These are phyloP conservation scores for Irpex rosettiformis DNA, from an alignment of 1,284 basidiomycete species.

Conservation along the genomic window DNA sequence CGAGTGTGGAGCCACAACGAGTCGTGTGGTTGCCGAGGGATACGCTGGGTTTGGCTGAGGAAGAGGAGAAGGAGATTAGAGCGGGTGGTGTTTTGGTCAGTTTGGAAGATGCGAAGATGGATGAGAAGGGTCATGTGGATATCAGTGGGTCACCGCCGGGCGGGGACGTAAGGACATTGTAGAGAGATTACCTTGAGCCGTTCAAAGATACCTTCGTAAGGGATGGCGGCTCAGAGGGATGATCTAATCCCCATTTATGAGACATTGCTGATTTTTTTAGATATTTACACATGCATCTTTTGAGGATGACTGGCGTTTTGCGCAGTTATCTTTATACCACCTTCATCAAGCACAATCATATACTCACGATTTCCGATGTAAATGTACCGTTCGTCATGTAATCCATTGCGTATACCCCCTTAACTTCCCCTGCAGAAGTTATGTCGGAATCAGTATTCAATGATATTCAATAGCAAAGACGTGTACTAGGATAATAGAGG, in stretches of 20 bases:
- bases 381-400: neutral
- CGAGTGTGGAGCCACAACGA: constrained; percentile 68
- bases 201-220: neutral
- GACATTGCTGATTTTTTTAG: too few relatives aligned
- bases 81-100: constrained; percentile 59
- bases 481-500: too few relatives aligned
- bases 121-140: constrained; percentile 67
- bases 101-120: constrained; percentile 55
- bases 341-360: neutral
- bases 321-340: neutral
- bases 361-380: neutral
- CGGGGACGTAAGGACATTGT: constrained; percentile 14
- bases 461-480: too few relatives aligned
- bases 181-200: neutral
- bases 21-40: constrained; percentile 83
- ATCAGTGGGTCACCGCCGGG: constrained; percentile 41
- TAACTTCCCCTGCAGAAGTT: too few relatives aligned
- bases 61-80: constrained; percentile 58
- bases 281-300: neutral
- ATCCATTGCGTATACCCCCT: neutral
- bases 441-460: too few relatives aligned
- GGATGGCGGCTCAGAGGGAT: neutral
- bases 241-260: neutral
- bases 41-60: constrained; percentile 58
- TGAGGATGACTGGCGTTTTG: neutral